Conservation (phyloP, 805 yeast species). For the Tetrapisispora pingtungensis region DNA sequence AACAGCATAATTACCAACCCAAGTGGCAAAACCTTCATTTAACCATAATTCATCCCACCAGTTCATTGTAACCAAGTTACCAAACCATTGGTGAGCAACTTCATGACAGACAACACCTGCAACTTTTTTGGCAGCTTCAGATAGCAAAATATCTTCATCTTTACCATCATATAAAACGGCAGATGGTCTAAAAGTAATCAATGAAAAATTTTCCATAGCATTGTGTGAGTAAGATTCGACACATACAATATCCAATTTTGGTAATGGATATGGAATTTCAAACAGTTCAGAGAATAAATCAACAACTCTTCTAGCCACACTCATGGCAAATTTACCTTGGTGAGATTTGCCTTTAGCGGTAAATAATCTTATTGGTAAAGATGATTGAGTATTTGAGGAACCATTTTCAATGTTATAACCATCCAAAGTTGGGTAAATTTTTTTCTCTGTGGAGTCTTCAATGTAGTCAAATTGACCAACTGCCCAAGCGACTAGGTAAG, state of each 20-base stretch:
- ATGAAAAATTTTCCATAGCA: constrained; percentile 90
- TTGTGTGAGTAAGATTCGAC: constrained; percentile 67
- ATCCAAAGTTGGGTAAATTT: constrained; percentile 10
- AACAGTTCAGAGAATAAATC: constrained; percentile 56
- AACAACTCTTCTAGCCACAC: constrained; percentile 53
- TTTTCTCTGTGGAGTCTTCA: constrained; percentile 33
- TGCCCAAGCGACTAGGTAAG: constrained; percentile 63
- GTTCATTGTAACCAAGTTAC: constrained; percentile 80
- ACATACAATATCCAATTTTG: constrained; percentile 71
- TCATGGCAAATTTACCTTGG: constrained; percentile 54
- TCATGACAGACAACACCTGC: constrained; percentile 80
- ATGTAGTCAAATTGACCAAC: constrained; percentile 59
- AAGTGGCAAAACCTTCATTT: constrained; percentile 85
- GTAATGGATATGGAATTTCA: constrained; percentile 66
- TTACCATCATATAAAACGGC: constrained; percentile 33
- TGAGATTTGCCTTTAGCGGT: constrained; percentile 47
- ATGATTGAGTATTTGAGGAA: constrained; percentile 8
- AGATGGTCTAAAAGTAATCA: constrained; percentile 57
- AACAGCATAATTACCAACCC: constrained; percentile 49
- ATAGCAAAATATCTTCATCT: constrained; percentile 15
- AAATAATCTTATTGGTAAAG: constrained; percentile 52
- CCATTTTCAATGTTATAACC: constrained; percentile 9
- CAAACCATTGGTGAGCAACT: constrained; percentile 88
- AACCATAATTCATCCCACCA: constrained; percentile 94
- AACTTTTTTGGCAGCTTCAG: constrained; percentile 38